phyloP scores from a whole-genome alignment of 768 basidiomycete genomes.

The Kwoniella dejecticola region DNA sequence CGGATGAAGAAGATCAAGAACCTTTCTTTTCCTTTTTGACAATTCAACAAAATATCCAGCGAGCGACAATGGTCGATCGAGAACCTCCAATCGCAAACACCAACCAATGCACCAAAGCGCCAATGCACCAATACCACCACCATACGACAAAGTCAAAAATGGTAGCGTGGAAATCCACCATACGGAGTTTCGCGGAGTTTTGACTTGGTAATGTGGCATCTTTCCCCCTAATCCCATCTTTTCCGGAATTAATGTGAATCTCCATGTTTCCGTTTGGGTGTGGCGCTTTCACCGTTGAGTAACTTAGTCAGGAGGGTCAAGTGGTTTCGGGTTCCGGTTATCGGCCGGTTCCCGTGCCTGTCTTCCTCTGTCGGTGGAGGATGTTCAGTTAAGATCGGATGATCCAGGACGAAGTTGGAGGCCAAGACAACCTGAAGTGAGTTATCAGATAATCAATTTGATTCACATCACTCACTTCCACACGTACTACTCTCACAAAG shows the following conservation, averaged over 20 bases:
- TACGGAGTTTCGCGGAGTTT: constrained; percentile 47
- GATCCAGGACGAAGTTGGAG: not conserved
- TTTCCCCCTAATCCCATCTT: not conserved
- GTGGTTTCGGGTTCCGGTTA: constrained; percentile 4
- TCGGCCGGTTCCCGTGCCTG: not conserved
- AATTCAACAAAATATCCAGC: not conserved
- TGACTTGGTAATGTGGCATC: constrained; percentile 7
- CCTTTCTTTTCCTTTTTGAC: not conserved
- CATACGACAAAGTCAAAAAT: not conserved
- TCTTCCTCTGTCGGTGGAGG: not conserved
- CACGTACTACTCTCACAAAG: too few relatives aligned
- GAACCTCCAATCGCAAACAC: not conserved
- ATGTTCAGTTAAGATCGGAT: constrained; percentile 3
- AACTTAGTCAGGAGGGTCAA: not conserved
- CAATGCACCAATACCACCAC: not conserved
- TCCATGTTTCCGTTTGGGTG: not conserved
- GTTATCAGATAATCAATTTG: too few relatives aligned
- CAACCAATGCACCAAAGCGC: not conserved
- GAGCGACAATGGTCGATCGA: too few relatives aligned
- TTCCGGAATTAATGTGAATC: not conserved
- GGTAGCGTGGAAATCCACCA: not conserved
- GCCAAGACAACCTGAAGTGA: too few relatives aligned
- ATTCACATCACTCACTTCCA: too few relatives aligned
- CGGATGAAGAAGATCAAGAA: constrained; percentile 29
- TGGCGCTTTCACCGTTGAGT: not conserved